Evolutionary conservation across 306 rosid species (phyloP).

Genomic region (Vigna trinervia): DNA sequence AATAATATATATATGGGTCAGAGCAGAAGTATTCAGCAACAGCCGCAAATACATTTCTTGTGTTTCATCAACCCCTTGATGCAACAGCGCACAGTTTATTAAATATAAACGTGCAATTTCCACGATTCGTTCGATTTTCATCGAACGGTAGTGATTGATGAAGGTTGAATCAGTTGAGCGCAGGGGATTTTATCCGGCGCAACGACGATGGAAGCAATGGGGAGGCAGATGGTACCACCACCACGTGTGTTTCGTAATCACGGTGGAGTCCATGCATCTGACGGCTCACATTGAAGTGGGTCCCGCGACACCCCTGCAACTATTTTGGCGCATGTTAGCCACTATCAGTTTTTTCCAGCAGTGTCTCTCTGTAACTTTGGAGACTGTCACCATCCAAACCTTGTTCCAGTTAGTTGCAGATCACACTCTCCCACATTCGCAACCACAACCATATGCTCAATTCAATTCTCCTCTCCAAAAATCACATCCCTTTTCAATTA

Average conservation of each 20-base stretch:
- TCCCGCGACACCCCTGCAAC: slow-evolving; percentile 34
- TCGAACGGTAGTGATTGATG: not conserved
- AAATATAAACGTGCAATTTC: not conserved
- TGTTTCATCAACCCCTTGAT: not conserved
- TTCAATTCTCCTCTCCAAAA: not conserved
- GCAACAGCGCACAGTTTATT: not conserved
- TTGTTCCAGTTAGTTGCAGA: slow-evolving; percentile 25
- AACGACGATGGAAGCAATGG: slow-evolving; percentile 20
- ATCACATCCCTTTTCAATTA: slow-evolving; percentile 6
- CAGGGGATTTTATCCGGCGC: not conserved
- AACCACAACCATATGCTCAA: slow-evolving; percentile 1
- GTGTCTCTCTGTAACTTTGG: slow-evolving; percentile 15
- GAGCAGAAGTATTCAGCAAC: not conserved
- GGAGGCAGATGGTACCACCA: slow-evolving; percentile 46
- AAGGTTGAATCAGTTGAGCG: not conserved
- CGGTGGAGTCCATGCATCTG: slow-evolving; percentile 31
- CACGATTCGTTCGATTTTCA: not conserved
- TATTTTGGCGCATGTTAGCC: slow-evolving; percentile 41
- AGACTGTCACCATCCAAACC: slow-evolving; percentile 37
- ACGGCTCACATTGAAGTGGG: slow-evolving; percentile 45
- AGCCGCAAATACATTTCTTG: not conserved
- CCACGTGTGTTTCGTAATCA: slow-evolving; percentile 44
- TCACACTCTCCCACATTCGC: slow-evolving; percentile 37
- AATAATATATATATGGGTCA: slow-evolving; percentile 10
- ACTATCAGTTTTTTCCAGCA: not conserved